phyloP scores from a whole-genome alignment of 495 filamentous ascomycete genomes.

The Tuber aestivum region DNA sequence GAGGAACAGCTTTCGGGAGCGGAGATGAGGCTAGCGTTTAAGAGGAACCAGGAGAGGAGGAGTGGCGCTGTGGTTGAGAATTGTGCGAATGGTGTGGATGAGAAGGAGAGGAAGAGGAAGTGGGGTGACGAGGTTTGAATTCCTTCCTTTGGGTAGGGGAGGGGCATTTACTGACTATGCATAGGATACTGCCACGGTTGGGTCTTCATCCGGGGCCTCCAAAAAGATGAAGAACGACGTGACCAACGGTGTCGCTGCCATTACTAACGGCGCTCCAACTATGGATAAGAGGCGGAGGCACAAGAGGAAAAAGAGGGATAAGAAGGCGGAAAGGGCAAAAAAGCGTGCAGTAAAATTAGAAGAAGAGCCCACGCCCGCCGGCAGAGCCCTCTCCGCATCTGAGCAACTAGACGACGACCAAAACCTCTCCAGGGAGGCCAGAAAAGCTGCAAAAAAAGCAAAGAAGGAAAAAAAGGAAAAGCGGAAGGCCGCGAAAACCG shows the following conservation, averaged over 20 bases:
- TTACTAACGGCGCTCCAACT: conserved; percentile 9
- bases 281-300: conserved; percentile 22
- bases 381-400: background rate
- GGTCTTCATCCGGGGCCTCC: conserved; percentile 12
- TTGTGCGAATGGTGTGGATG: background rate
- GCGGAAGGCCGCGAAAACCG: conserved; percentile 29
- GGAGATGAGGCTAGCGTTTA: conserved; percentile 8
- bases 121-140: conserved; percentile 21
- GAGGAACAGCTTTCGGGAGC: background rate
- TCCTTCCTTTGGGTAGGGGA: conserved; percentile 3
- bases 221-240: conserved; percentile 14
- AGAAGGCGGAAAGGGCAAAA: conserved; percentile 12
- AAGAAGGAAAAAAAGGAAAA: conserved; percentile 40
- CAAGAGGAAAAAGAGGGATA: conserved; percentile 11
- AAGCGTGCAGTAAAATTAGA: conserved; percentile 26
- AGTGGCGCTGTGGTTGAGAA: background rate
- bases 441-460: conserved; percentile 33
- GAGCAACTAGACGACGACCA: conserved; percentile 7
- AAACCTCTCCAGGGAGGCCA: conserved; percentile 31
- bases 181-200: background rate
- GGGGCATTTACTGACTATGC: background rate
- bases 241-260: background rate
- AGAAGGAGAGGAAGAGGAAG: conserved; percentile 32
- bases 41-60: conserved; percentile 16
- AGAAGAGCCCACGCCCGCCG: conserved; percentile 23